Evolutionary conservation across 768 basidiomycete genomes (phyloP).

Genomic region (Boletus sp.): DNA sequence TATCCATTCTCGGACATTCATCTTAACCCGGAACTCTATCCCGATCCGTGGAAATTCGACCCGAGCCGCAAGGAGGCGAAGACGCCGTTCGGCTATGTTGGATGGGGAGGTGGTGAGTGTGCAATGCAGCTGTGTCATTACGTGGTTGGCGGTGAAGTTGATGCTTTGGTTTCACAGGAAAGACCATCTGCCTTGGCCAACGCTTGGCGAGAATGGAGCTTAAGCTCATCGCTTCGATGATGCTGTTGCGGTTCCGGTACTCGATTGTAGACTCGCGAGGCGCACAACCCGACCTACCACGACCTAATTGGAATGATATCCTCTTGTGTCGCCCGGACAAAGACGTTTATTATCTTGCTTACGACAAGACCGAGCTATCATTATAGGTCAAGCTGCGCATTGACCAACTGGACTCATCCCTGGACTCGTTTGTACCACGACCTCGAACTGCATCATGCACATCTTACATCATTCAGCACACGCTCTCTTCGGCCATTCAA

Average conservation of each 20-base stretch:
- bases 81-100: slow-evolving; percentile 60
- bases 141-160: slow-evolving; percentile 11
- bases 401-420: slow-evolving; percentile 19
- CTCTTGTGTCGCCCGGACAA: slow-evolving; percentile 60
- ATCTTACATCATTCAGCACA: slow-evolving; percentile 13
- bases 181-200: slow-evolving; percentile 67
- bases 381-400: slow-evolving; percentile 27
- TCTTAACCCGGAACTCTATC: slow-evolving; percentile 66
- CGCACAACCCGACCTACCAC: slow-evolving; percentile 43
- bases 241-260: slow-evolving; percentile 62
- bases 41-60: slow-evolving; percentile 77
- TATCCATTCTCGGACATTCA: slow-evolving; percentile 82
- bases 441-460: neutral
- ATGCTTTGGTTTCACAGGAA: slow-evolving; percentile 44
- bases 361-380: slow-evolving; percentile 25
- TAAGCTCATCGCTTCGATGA: slow-evolving; percentile 66
- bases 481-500: slow-evolving; percentile 2
- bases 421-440: slow-evolving; percentile 10
- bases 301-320: slow-evolving; percentile 78
- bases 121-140: slow-evolving; percentile 15
- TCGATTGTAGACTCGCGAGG: slow-evolving; percentile 54
- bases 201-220: slow-evolving; percentile 72
- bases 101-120: slow-evolving; percentile 76
- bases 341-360: slow-evolving; percentile 53
- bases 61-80: slow-evolving; percentile 50